Conservation (phyloP, 345 rosid species). For the Eucalyptus erythrocorys region DNA sequence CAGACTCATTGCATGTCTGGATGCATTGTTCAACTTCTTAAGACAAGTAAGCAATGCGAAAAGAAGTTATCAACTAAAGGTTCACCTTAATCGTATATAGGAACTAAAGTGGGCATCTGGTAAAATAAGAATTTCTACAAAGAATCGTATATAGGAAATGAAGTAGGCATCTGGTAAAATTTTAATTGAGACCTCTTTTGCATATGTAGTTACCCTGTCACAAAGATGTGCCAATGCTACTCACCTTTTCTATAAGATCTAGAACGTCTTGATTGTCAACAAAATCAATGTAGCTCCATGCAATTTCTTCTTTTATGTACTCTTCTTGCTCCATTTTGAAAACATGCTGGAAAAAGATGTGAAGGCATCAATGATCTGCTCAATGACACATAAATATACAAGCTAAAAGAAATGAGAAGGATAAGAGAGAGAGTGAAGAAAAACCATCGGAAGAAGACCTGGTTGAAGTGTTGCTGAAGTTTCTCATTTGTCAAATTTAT, state of each 20-base stretch:
- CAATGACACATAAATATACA: neutral
- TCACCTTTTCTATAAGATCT: slow-evolving; percentile 97
- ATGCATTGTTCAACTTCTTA: neutral
- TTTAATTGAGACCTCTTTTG: neutral
- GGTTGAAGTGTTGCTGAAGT: slow-evolving; percentile 98
- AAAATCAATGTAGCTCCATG: slow-evolving; percentile 98
- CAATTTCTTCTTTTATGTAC: slow-evolving; percentile 86
- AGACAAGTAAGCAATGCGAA: neutral
- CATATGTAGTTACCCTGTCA: neutral
- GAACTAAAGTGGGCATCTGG: neutral
- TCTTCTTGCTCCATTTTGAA: slow-evolving; percentile 99
- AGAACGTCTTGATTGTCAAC: slow-evolving; percentile 88
- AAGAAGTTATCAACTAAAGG: neutral
- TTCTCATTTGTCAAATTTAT: slow-evolving; percentile 98
- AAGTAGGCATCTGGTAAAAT: neutral
- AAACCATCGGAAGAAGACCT: slow-evolving; percentile 38
- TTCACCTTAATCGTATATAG: neutral
- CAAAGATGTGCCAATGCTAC: neutral
- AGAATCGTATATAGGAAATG: too few species aligned
- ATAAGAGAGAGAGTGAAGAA: neutral
- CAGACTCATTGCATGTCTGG: neutral
- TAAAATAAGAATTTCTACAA: neutral
- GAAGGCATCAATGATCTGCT: neutral
- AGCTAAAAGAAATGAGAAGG: neutral
- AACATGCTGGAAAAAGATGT: slow-evolving; percentile 57